Conservation (phyloP, 2,329 filamentous ascomycete genomes). For the Colletotrichum falcatum region DNA sequence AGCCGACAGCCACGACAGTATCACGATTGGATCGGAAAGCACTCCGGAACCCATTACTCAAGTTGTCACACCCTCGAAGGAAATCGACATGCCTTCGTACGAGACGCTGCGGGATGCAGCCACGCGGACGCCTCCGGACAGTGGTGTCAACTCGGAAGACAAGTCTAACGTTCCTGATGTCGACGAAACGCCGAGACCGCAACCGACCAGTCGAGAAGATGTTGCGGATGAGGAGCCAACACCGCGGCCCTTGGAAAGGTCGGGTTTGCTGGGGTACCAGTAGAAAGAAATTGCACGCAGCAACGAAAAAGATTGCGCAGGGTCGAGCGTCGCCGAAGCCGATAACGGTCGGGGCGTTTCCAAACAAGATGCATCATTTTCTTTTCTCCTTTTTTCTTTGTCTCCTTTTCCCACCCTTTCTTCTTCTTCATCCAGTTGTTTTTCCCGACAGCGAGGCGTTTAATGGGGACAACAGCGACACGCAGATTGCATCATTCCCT, state of each 20-base stretch:
- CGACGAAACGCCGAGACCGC: slow-evolving; percentile 60
- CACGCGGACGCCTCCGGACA: slow-evolving; percentile 48
- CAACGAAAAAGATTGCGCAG: slow-evolving; percentile 1
- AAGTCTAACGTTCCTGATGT: slow-evolving; percentile 44
- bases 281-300: slow-evolving; percentile 38
- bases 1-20: slow-evolving; percentile 92
- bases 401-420: slow-evolving; percentile 26
- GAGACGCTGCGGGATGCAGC: slow-evolving; percentile 43
- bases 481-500: slow-evolving; percentile 42
- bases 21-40: slow-evolving; percentile 64
- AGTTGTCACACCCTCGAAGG: slow-evolving; percentile 62
- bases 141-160: slow-evolving; percentile 42
- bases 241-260: slow-evolving; percentile 49
- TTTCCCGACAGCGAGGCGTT: slow-evolving; percentile 41
- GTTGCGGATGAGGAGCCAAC: slow-evolving; percentile 54
- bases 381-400: slow-evolving; percentile 13
- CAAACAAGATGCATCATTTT: slow-evolving; percentile 16
- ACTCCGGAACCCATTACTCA: slow-evolving; percentile 65
- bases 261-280: slow-evolving; percentile 9
- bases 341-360: not conserved
- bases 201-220: slow-evolving; percentile 41
- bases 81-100: slow-evolving; percentile 51
- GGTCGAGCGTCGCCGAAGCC: slow-evolving; percentile 11
- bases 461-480: slow-evolving; percentile 36
- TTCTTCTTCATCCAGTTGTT: slow-evolving; percentile 36